Conservation (phyloP, 116 monocot species). For the Dioscorea cayenensis region DNA sequence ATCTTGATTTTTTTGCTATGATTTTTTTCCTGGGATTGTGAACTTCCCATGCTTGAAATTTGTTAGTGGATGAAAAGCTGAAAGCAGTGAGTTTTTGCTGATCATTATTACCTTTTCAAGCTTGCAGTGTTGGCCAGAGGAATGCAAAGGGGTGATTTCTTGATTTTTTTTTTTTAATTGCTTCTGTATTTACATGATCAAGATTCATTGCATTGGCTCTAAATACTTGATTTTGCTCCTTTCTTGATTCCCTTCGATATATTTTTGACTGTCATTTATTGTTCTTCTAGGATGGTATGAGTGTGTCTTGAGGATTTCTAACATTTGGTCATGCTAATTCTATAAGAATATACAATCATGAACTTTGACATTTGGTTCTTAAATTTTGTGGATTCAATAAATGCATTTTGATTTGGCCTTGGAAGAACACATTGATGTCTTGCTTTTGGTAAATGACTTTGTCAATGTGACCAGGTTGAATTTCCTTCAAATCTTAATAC, state of each 20-base stretch:
- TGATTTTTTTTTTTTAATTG: neutral
- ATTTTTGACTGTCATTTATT: neutral
- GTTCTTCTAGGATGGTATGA: neutral
- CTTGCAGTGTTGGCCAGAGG: neutral
- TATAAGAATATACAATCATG: neutral
- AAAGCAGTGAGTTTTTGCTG: neutral
- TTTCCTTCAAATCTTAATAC: neutral
- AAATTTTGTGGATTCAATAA: neutral
- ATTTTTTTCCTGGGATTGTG: neutral
- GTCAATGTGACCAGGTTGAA: no score
- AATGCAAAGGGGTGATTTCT: neutral
- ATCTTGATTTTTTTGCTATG: no score
- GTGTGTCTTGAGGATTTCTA: neutral
- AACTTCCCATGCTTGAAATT: neutral
- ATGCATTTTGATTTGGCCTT: neutral
- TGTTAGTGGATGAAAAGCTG: neutral
- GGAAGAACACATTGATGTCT: neutral
- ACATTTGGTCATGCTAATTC: neutral
- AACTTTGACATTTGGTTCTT: neutral
- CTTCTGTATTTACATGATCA: no score
- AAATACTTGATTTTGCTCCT: neutral
- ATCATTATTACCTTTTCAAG: neutral
- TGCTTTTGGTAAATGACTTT: neutral
- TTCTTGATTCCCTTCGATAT: neutral
- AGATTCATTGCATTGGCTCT: neutral